Conservation (phyloP, 306 rosid species). For the Fragaria vesca region DNA sequence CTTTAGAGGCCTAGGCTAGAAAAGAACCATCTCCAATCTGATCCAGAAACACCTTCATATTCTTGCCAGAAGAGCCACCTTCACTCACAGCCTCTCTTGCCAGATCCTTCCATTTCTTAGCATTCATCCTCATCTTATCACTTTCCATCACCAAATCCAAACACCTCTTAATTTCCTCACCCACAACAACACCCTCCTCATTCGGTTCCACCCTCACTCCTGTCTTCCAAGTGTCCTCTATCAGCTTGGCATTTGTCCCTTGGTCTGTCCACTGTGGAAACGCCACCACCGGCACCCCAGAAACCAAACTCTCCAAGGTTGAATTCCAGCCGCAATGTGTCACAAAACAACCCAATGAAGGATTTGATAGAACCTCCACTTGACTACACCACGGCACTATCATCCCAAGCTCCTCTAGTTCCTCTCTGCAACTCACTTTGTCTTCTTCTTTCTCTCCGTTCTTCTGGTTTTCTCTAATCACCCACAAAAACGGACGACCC, state of each 20-base stretch:
- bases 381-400: slow-evolving; percentile 37
- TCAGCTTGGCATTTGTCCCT: slow-evolving; percentile 32
- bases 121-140: slow-evolving; percentile 26
- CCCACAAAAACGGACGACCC: slow-evolving; percentile 33
- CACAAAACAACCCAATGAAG: slow-evolving; percentile 33
- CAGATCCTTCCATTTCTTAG: slow-evolving; percentile 31
- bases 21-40: slow-evolving; percentile 10
- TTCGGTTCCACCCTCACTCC: slow-evolving; percentile 27
- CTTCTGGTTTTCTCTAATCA: slow-evolving; percentile 8
- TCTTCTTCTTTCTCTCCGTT: background rate
- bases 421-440: slow-evolving; percentile 3
- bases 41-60: slow-evolving; percentile 28
- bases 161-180: slow-evolving; percentile 31
- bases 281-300: slow-evolving; percentile 28
- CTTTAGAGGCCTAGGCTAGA: background rate
- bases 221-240: slow-evolving; percentile 32
- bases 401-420: slow-evolving; percentile 26
- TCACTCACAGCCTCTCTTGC: slow-evolving; percentile 27
- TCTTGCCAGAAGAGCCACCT: slow-evolving; percentile 31
- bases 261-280: slow-evolving; percentile 33
- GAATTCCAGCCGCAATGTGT: slow-evolving; percentile 48
- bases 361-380: slow-evolving; percentile 23
- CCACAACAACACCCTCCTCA: slow-evolving; percentile 21
- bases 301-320: slow-evolving; percentile 28
- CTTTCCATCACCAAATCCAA: slow-evolving; percentile 31